Evolutionary conservation across 1,284 basidiomycete species (phyloP), one percentile per base, ranked within the genome.

Genomic region (Blastosporella zonata): DNA sequence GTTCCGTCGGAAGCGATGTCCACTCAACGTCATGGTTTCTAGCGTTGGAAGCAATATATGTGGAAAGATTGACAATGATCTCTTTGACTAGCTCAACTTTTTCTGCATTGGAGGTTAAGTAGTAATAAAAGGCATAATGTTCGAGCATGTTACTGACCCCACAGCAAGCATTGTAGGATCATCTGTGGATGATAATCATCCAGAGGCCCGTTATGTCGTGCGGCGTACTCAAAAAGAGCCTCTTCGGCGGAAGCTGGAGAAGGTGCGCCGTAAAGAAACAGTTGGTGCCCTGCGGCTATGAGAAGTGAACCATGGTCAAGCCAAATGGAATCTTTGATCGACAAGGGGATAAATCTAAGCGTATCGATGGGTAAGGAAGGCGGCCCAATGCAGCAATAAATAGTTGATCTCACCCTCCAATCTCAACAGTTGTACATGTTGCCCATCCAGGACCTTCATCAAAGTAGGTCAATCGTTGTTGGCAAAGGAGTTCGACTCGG

Each of bases 111-210:
- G 25, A 44, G 40, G 10, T 41, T 13, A 37, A 15, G n/a, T 23
- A 34, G 28, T 47, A 45, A 20, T 29, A 33, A 46, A 41, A 36
- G 47, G n/a, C 49, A 34, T 9, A 43, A 10, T 40, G 39, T 31
- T 42, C 28, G 27, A 33, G 15, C 21, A 21, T 38, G 15, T 21
- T 18, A 55, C 81, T 53, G 56, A 94, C 93, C 86, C 91, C 93
- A 95, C 10, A 95, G 69, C 35, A 97, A 71, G 61, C 90, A 93
- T 61, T 96, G 94, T n/a, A 92, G 70, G 10, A 97, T 67, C 76
- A 95, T 87, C 58, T 94, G 91, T 2, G 93, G 93, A 67, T 96
- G 90, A 64, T 90, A 93, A 64, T 96, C 90, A 23, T 82, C 79
- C 37, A 97, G 68, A 1, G 93, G 92, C 0, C 90, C 91, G 63